phyloP scores from a whole-genome alignment of 78 protist species.

The Tieghemostelium lacteum region DNA sequence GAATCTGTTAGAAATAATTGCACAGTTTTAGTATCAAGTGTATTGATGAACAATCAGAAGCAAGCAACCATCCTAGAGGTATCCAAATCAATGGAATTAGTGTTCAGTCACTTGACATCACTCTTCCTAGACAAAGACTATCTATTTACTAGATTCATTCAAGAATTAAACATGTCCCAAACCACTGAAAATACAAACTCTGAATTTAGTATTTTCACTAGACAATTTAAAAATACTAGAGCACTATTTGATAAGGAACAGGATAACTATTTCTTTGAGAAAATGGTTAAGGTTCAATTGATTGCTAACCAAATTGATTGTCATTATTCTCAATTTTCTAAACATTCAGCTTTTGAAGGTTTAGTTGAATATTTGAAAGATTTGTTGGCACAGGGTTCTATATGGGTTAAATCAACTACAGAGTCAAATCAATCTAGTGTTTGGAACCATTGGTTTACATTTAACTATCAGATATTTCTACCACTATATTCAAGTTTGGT shows the following conservation, averaged over 20 bases:
- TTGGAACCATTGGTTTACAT: slow-evolving; percentile 45
- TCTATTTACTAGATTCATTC: background rate
- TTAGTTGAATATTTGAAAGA: background rate
- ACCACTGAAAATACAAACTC: background rate
- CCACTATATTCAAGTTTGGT: slow-evolving; percentile 2
- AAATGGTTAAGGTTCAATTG: slow-evolving; percentile 42
- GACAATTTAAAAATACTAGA: slow-evolving; percentile 39
- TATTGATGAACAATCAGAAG: background rate
- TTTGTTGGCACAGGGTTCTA: background rate
- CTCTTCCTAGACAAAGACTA: background rate
- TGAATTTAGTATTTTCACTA: background rate
- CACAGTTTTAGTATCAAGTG: background rate
- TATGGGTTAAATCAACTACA: slow-evolving; percentile 31
- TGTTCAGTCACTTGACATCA: background rate
- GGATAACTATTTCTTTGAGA: slow-evolving; percentile 65
- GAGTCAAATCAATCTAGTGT: slow-evolving; percentile 16
- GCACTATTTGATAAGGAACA: slow-evolving; percentile 78
- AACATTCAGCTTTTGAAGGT: no score
- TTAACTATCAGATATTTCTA: slow-evolving; percentile 25
- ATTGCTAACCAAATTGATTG: slow-evolving; percentile 4
- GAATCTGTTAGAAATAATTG: slow-evolving; percentile 12
- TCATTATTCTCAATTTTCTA: background rate
- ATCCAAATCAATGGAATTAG: slow-evolving; percentile 18
- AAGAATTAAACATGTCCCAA: no score
- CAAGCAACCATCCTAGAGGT: background rate